Conservation (phyloP, 2,329 filamentous ascomycete species). For the Penicillium sp. region DNA sequence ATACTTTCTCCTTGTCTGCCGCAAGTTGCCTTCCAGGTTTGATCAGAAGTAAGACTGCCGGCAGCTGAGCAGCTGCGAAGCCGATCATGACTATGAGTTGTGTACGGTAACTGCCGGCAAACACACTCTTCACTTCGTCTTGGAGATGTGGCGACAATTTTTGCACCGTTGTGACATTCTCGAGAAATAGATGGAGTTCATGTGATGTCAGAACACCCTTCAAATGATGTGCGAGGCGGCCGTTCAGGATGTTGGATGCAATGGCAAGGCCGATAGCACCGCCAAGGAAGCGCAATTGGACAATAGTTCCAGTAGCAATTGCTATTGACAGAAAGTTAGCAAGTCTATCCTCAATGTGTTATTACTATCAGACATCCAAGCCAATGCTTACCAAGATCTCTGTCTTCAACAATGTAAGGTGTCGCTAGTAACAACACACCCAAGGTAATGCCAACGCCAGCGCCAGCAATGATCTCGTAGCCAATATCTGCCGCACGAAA, state of each 20-base stretch:
- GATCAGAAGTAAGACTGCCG: constrained; percentile 19
- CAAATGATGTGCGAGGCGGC: constrained; percentile 18
- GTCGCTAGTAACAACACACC: constrained; percentile 23
- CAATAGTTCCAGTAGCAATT: constrained; percentile 26
- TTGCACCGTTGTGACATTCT: constrained; percentile 18
- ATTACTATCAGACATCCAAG: background rate
- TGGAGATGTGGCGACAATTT: constrained; percentile 9
- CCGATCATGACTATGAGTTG: constrained; percentile 27
- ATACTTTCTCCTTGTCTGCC: constrained; percentile 2
- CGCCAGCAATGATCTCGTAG: constrained; percentile 23
- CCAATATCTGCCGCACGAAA: constrained; percentile 24
- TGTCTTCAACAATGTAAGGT: constrained; percentile 27
- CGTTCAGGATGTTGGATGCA: constrained; percentile 27
- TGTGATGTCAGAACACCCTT: constrained; percentile 15
- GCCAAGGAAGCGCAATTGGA: constrained; percentile 28
- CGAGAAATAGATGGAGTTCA: constrained; percentile 20
- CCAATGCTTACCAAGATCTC: constrained; percentile 23
- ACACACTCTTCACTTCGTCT: constrained; percentile 14
- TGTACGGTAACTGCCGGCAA: constrained; percentile 22
- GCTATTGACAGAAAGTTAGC: constrained; percentile 10
- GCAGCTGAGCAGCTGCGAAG: constrained; percentile 24
- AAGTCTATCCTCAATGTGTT: background rate
- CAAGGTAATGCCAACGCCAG: constrained; percentile 23
- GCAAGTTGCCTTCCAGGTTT: constrained; percentile 18
- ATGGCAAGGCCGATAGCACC: constrained; percentile 29